phyloP scores from a whole-genome alignment of 1,284 basidiomycete genomes.

The Tilletia caries region DNA sequence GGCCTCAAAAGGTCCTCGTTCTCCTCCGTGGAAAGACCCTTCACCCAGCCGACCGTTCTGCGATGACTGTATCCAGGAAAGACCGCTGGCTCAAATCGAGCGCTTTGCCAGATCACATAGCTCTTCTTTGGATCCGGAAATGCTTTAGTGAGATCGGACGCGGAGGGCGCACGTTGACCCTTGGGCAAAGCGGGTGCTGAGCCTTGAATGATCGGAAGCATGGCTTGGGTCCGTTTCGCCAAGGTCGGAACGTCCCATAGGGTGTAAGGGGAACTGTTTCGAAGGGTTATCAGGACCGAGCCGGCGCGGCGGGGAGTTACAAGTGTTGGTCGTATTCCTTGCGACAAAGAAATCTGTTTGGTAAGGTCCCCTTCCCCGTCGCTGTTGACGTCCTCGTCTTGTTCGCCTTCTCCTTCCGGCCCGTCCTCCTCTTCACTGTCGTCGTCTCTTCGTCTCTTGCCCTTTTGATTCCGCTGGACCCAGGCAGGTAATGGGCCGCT shows the following conservation, averaged over 20 bases:
- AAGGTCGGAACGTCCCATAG: slow-evolving; percentile 64
- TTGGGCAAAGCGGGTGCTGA: slow-evolving; percentile 41
- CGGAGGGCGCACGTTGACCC: slow-evolving; percentile 29
- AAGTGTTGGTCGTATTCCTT: slow-evolving; percentile 23
- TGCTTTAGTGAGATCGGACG: slow-evolving; percentile 54
- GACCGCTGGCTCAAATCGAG: slow-evolving; percentile 68
- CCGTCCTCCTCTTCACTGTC: slow-evolving; percentile 30
- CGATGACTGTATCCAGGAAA: slow-evolving; percentile 87
- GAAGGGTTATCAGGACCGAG: slow-evolving; percentile 77
- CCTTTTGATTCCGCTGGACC: slow-evolving; percentile 50
- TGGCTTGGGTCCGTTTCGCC: slow-evolving; percentile 26
- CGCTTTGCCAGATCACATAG: slow-evolving; percentile 75
- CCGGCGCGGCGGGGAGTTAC: slow-evolving; percentile 55
- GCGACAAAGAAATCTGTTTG: slow-evolving; percentile 55
- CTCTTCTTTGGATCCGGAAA: slow-evolving; percentile 59
- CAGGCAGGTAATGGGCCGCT: slow-evolving; percentile 30
- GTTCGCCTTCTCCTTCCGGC: slow-evolving; percentile 20
- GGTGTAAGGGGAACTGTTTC: slow-evolving; percentile 83
- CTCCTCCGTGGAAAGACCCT: slow-evolving; percentile 35
- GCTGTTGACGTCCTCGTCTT: slow-evolving; percentile 14
- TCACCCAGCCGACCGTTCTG: slow-evolving; percentile 75
- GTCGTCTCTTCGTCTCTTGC: slow-evolving; percentile 44
- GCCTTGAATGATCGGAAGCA: slow-evolving; percentile 62
- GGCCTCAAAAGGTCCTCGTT: slow-evolving; percentile 41
- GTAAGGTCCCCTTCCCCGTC: slow-evolving; percentile 34